These are phyloP conservation scores for Aquilaria agallochum DNA, from an alignment of 441 rosid genomes.

Conservation along the genomic window DNA sequence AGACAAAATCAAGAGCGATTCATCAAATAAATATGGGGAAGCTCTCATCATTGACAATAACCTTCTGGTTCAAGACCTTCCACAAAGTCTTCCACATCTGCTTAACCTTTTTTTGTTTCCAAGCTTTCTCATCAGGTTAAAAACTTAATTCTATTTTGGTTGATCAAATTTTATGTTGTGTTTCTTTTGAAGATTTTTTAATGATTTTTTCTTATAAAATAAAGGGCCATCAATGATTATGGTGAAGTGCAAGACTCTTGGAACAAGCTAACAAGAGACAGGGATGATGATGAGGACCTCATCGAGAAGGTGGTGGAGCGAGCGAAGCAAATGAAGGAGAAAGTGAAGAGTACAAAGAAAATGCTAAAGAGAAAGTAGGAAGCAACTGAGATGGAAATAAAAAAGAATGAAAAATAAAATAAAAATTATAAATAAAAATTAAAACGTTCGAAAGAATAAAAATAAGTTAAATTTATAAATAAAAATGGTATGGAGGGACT, in stretches of 20 bases:
- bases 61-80: constrained; percentile 25
- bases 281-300: constrained; percentile 16
- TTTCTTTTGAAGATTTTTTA: not conserved
- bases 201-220: not conserved
- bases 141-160: no score
- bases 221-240: constrained; percentile 18
- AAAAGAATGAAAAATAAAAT: constrained; percentile 6
- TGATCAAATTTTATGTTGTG: not conserved
- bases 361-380: constrained; percentile 27
- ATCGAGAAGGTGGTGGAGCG: constrained; percentile 21
- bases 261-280: constrained; percentile 7
- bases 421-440: not conserved
- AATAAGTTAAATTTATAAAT: no score
- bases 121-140: constrained; percentile 2
- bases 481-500: no score
- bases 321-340: constrained; percentile 24
- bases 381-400: not conserved
- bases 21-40: not conserved
- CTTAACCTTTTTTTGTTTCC: constrained; percentile 49
- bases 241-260: constrained; percentile 30
- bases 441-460: no score
- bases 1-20: constrained; percentile 4
- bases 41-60: constrained; percentile 38
- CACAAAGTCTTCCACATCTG: constrained; percentile 40
- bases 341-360: constrained; percentile 21